Conservation (phyloP, 129 eudicot species). For the Logfia minima region DNA sequence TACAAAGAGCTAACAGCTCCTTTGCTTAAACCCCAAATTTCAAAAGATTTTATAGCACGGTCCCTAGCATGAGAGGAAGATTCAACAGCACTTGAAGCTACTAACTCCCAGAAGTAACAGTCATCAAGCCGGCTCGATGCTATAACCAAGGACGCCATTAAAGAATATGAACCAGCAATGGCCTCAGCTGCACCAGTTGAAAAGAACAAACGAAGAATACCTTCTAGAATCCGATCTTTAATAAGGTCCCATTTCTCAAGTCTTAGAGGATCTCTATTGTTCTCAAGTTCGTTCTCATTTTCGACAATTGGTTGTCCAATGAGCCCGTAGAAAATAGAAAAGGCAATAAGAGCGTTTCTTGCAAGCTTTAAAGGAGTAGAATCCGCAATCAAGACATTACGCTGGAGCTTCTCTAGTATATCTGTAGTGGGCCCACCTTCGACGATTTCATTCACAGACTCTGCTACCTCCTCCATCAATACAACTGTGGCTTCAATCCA, state of each 20-base stretch:
- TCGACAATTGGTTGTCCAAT: slow-evolving; percentile 31
- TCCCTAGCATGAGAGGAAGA: slow-evolving; percentile 71
- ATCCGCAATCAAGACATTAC: slow-evolving; percentile 36
- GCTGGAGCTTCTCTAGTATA: slow-evolving; percentile 44
- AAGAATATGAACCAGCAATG: slow-evolving; percentile 49
- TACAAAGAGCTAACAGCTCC: slow-evolving; percentile 83
- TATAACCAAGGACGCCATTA: slow-evolving; percentile 61
- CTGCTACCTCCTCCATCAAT: slow-evolving; percentile 78
- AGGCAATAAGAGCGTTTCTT: slow-evolving; percentile 61
- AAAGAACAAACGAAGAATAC: slow-evolving; percentile 80
- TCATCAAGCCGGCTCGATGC: slow-evolving; percentile 54
- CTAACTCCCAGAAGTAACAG: slow-evolving; percentile 74
- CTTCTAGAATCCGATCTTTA: slow-evolving; percentile 69
- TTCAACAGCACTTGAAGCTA: slow-evolving; percentile 59
- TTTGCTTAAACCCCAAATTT: slow-evolving; percentile 89
- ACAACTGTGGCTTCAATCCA: slow-evolving; percentile 88
- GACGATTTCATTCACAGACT: slow-evolving; percentile 60
- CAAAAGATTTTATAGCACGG: slow-evolving; percentile 73
- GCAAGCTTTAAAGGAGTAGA: slow-evolving; percentile 50
- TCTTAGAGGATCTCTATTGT: slow-evolving; percentile 39
- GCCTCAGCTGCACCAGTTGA: slow-evolving; percentile 86
- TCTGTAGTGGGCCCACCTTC: slow-evolving; percentile 31
- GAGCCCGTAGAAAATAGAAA: slow-evolving; percentile 47
- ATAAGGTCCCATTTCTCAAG: slow-evolving; percentile 55
- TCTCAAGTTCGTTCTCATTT: slow-evolving; percentile 38